Evolutionary conservation across 768 basidiomycete genomes (phyloP), one percentile per base, ranked within the genome.

Genomic region (Aureoboletus auriporus): DNA sequence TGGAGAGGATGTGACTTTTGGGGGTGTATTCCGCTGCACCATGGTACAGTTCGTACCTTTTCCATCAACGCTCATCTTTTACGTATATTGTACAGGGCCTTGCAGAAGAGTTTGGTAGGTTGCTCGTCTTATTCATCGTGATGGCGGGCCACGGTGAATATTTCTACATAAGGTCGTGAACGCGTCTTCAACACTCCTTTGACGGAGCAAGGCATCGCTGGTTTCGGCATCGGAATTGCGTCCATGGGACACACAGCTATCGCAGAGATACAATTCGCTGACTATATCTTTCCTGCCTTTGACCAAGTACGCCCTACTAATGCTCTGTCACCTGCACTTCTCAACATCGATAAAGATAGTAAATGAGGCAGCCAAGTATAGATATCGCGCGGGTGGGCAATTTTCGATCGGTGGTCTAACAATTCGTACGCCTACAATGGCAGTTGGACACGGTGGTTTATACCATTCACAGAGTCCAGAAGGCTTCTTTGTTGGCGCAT

Each of bases 391-490:
- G 20, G 92, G 89, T 29, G 90, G 91, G 0, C 74, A 78, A 43
- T 93, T 78, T 67, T 82, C 89, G 49, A 84, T 84, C n/a, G 92
- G 93, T 17, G 80, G 80, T 6, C 71, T 93, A 17, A 93, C 89
- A 1, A 79, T 93, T 41, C 81, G 89, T 23, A 84, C 87, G 29
- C 93, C 93, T 1, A 87, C 89, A 8, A 93, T 93, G 84, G 81
- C 91, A 8, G 94, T 97, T n/a, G 75, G 83, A 6, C 93, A 97
- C 61, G 93, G 93, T 37, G 93, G 86, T 20, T 67, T 94, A 49
- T 97, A 96, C 62, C 93, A 97, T 61, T 94, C 91, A 7, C 93
- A 97, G 67, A 92, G 89, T 47, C 93, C 93, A 4, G 94, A 97
- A 67, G 92, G 88, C 1, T 97, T 85, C 70, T 97, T 97, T 66